Base-by-base conservation (phyloP, 1,284 basidiomycete genomes). In the Wallemia ichthyophaga region DNA sequence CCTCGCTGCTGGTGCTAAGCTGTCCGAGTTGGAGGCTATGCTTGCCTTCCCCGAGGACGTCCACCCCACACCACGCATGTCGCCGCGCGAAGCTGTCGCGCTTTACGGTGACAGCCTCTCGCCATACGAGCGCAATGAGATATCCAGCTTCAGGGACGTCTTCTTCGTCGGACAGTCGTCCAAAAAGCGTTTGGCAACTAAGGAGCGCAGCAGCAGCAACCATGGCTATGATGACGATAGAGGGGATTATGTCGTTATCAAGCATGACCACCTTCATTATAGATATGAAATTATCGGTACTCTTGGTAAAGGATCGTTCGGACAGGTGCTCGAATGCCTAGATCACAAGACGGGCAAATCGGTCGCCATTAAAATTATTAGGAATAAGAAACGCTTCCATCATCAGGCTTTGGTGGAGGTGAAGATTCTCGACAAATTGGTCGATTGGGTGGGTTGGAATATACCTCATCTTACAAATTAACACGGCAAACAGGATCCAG, bases 341-440 rank as follows among this genome's bases (percentile, higher is more conserved):
- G 94, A 98, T 71, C 88, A 98, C 70, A 83, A 82, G 68, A 89
- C 89, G n/a, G 94, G 94, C 15, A 78, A 86, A 64, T 91, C 86
- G 27, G 87, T 96, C 19, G 94, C 94, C 3, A 82, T 99, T 74
- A 99, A 99, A 76, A 94, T 99, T 64, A 98, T 99, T 65, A 80
- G 94, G 33, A 98, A 98, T 74, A 98, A 96, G 77, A 96, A 96
- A 72, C 77, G 94, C 55, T 98, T 98, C 76, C 92, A 98, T 69
- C 86, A 95, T 66, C 94, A 98, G 71, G 94, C 94, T 2, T 71
- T 98, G 31, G 92, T 98, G 23, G 94, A 98, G 73, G 94, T 98
- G 71, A 95, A 95, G 72, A 96, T 99, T 62, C 73, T 99, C 61
- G 87, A 96, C 67, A 95, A 86, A 68, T 74, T 98, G 65, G 79